These are phyloP conservation scores for Gnaphalium uliginosum DNA, from an alignment of 129 eudicot genomes.

Conservation along the genomic window DNA sequence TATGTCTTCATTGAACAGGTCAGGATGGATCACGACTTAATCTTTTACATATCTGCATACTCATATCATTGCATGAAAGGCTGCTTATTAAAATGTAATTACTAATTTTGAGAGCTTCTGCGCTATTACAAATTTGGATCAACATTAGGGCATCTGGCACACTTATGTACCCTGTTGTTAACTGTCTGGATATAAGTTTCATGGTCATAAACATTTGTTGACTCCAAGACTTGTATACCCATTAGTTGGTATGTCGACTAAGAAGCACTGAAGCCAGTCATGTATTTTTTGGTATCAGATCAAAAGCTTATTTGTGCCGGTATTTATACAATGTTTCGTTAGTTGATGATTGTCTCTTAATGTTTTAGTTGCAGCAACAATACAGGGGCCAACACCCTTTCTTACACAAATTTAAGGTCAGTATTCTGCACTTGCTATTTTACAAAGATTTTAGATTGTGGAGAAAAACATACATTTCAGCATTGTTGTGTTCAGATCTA, in stretches of 20 bases:
- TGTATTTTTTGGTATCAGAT: conserved; percentile 13
- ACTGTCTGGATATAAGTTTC: conserved; percentile 18
- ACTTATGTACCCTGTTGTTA: not conserved
- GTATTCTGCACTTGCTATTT: conserved; percentile 23
- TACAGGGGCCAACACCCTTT: conserved; percentile 45
- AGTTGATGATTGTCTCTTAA: conserved; percentile 13
- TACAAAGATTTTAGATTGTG: conserved; percentile 4
- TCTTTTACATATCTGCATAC: not conserved
- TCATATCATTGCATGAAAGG: conserved; percentile 12
- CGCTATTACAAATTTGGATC: not conserved
- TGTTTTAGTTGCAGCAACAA: conserved; percentile 49
- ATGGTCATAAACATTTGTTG: conserved; percentile 12
- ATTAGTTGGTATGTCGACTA: not conserved
- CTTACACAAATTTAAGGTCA: conserved; percentile 53
- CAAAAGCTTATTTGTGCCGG: not conserved
- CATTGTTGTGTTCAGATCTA: not conserved
- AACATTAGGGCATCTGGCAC: not conserved
- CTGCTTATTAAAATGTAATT: not conserved
- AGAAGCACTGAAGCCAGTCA: conserved; percentile 1
- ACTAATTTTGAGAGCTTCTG: conserved; percentile 6
- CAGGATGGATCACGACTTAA: conserved; percentile 31
- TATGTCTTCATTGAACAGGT: conserved; percentile 66
- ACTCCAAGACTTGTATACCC: not conserved
- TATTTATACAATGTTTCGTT: conserved; percentile 12
- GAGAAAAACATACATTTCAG: not conserved